phyloP scores from a whole-genome alignment of 139 green algal genomes.

The Coccomyxa sp. region DNA sequence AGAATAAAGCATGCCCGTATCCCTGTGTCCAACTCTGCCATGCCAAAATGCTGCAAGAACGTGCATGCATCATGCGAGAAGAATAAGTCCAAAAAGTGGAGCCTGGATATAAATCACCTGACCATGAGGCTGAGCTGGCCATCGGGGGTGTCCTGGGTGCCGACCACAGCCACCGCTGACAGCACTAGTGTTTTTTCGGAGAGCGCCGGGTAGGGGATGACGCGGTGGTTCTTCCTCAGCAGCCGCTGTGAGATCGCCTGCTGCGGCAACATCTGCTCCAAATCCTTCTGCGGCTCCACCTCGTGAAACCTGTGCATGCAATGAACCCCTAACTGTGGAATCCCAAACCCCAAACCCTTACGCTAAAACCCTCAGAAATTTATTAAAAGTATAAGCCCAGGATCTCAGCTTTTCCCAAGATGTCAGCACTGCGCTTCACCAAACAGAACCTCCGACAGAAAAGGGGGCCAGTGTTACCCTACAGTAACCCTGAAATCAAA shows the following conservation, averaged over 20 bases:
- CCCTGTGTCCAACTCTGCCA: no score
- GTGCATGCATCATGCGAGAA: no score
- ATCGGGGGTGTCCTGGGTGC: not conserved
- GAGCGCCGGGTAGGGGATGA: constrained; percentile 49
- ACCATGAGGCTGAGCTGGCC: constrained; percentile 33
- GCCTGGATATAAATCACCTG: not conserved
- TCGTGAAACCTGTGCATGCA: constrained; percentile 64
- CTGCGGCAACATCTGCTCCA: constrained; percentile 37
- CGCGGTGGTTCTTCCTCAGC: constrained; percentile 29
- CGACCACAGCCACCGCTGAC: not conserved
- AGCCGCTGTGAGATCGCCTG: constrained; percentile 38
- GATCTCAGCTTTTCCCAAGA: no score
- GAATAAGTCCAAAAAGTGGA: no score
- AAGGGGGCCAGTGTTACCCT: not conserved
- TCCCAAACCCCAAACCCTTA: no score
- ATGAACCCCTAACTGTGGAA: not conserved
- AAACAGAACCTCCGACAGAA: no score
- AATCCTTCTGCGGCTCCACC: constrained; percentile 54
- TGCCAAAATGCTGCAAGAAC: no score
- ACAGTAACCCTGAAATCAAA: not conserved
- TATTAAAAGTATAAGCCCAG: no score
- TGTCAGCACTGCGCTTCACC: no score
- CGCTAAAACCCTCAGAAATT: no score
- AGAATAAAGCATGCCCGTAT: no score
- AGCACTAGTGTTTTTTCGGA: constrained; percentile 73